Conservation (phyloP, 495 filamentous ascomycete genomes). For the Daldinia loculata region DNA sequence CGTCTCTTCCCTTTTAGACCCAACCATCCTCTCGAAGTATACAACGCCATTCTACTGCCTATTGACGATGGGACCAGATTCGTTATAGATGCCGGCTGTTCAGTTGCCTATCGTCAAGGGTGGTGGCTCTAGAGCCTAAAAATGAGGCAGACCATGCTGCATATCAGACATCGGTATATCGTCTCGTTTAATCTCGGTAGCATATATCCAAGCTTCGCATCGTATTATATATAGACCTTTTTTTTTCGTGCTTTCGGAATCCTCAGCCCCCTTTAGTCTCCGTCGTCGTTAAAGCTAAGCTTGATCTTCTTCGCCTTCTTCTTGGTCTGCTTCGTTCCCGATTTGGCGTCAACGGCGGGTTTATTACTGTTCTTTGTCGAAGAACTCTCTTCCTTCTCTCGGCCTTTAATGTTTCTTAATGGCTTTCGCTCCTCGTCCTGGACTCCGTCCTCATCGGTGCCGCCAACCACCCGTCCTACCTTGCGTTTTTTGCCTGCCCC, state of each 20-base stretch:
- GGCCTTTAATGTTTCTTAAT: background rate
- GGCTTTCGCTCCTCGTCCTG: conserved; percentile 4
- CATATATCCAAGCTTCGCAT: background rate
- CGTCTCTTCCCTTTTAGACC: background rate
- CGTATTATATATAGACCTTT: background rate
- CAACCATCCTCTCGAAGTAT: background rate
- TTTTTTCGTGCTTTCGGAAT: background rate
- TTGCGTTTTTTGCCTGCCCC: conserved; percentile 60
- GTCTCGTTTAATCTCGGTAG: background rate
- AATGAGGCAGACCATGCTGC: background rate
- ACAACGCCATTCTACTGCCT: background rate
- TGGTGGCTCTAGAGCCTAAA: background rate
- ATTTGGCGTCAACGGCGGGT: conserved; percentile 19
- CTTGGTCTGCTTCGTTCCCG: conserved; percentile 24
- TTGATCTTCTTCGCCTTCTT: conserved; percentile 67
- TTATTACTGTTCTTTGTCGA: conserved; percentile 8
- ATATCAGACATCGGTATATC: background rate
- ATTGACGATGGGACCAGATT: background rate
- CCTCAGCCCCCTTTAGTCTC: conserved; percentile 30
- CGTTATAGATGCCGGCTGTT: background rate
- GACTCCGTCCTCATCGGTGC: conserved; percentile 39
- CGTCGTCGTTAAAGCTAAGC: conserved; percentile 66
- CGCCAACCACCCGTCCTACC: conserved; percentile 57
- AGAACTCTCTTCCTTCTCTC: conserved; percentile 10
- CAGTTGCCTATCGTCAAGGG: background rate